phyloP scores from a whole-genome alignment of 371 early-diverging fungal species.

The Apophysomyces ossiformis region DNA sequence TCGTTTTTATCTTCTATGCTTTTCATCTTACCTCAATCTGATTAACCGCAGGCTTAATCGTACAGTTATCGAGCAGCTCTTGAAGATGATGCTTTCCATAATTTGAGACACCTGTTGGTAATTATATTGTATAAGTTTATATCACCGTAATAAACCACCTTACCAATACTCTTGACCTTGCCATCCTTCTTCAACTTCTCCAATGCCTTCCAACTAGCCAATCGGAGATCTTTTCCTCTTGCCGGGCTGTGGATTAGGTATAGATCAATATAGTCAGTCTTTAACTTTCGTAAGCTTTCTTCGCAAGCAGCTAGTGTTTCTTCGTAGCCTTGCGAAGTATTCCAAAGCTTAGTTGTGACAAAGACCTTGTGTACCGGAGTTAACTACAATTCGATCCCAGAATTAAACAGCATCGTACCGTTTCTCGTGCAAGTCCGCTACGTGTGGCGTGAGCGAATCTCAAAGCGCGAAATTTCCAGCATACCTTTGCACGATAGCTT shows the following conservation, averaged over 20 bases:
- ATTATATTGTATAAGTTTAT: conserved; percentile 29
- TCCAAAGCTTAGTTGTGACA: conserved; percentile 75
- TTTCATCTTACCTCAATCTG: conserved; percentile 64
- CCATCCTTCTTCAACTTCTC: conserved; percentile 45
- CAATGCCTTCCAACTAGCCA: conserved; percentile 51
- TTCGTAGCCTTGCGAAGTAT: conserved; percentile 52
- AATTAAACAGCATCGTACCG: conserved; percentile 15
- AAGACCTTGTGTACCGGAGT: conserved; percentile 50
- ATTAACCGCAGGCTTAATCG: conserved; percentile 66
- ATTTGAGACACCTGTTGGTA: conserved; percentile 62
- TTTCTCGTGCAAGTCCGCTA: conserved; percentile 60
- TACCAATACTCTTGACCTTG: conserved; percentile 55
- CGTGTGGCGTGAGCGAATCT: not conserved
- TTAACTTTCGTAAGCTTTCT: conserved; percentile 56
- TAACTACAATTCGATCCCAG: not conserved
- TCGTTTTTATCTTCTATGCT: not conserved
- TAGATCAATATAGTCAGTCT: conserved; percentile 71
- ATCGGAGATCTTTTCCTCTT: conserved; percentile 50
- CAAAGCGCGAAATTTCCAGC: not conserved
- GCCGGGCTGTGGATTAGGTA: conserved; percentile 74
- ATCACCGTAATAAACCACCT: not conserved
- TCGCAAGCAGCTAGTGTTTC: conserved; percentile 49
- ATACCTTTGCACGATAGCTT: conserved; percentile 53
- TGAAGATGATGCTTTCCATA: conserved; percentile 64
- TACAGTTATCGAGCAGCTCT: conserved; percentile 55